Evolutionary conservation across 2,329 filamentous ascomycete species (phyloP).

Genomic region (Xylariaceae sp.): DNA sequence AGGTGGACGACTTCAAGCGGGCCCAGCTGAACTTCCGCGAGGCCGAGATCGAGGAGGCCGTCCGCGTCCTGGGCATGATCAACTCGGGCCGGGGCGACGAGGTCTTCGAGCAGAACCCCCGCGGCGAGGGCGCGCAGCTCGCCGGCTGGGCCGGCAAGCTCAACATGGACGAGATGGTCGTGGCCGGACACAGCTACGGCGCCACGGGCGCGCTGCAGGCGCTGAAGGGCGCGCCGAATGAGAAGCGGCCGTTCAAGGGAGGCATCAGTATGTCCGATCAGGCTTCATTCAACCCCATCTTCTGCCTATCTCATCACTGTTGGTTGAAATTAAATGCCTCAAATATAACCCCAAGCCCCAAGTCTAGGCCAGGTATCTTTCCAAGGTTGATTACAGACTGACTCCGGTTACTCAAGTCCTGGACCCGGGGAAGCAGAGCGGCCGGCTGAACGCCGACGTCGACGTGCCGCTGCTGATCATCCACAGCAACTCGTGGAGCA

Average conservation of each 20-base stretch:
- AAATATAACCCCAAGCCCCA: no score
- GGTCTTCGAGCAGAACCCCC: slow-evolving; percentile 34
- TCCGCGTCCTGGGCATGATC: slow-evolving; percentile 32
- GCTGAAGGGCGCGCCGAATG: slow-evolving; percentile 39
- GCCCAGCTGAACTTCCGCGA: slow-evolving; percentile 43
- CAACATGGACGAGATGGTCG: slow-evolving; percentile 45
- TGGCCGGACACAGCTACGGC: slow-evolving; percentile 59
- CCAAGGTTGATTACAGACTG: no score
- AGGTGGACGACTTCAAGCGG: slow-evolving; percentile 30
- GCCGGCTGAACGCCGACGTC: slow-evolving; percentile 52
- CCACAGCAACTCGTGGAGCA: slow-evolving; percentile 59
- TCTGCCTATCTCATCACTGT: no score
- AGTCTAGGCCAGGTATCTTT: no score
- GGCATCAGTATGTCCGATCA: no score
- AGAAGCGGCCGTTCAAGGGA: slow-evolving; percentile 41
- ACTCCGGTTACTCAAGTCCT: no score
- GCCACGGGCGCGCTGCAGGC: slow-evolving; percentile 56
- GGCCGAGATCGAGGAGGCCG: slow-evolving; percentile 40
- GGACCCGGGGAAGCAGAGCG: slow-evolving; percentile 59
- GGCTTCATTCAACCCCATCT: no score
- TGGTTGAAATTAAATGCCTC: no score
- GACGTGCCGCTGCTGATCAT: slow-evolving; percentile 52
- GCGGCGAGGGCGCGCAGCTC: slow-evolving; percentile 38
- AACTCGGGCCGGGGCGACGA: slow-evolving; percentile 30
- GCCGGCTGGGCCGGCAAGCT: slow-evolving; percentile 45